Evolutionary conservation across 106 monocot species (phyloP).

Genomic region (Dendrobium catenatum): DNA sequence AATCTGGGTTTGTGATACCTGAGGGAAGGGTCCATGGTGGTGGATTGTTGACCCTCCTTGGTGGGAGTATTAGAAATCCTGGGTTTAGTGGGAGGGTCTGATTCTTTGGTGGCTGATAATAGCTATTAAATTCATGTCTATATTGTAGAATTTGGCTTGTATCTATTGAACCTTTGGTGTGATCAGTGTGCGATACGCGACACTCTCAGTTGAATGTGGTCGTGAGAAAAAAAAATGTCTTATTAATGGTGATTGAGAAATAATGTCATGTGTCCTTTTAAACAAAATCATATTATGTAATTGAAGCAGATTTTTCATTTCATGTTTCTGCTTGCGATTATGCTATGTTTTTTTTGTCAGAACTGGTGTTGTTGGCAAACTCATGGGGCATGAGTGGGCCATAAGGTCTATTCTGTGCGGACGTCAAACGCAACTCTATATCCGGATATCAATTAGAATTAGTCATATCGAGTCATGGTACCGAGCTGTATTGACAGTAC

Average conservation of each 20-base stretch:
- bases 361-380: too few species aligned
- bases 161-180: conserved; percentile 6
- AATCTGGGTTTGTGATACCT: conserved; percentile 33
- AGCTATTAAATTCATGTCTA: background rate
- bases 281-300: too few species aligned
- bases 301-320: too few species aligned
- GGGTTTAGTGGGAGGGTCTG: conserved; percentile 21
- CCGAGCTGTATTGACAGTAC: too few species aligned
- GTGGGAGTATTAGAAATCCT: conserved; percentile 51
- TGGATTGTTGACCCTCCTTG: conserved; percentile 73
- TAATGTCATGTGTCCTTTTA: background rate
- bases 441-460: too few species aligned
- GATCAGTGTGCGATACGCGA: background rate
- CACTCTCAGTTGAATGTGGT: background rate
- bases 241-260: background rate
- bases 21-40: conserved; percentile 96
- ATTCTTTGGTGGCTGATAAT: conserved; percentile 9
- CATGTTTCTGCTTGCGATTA: too few species aligned
- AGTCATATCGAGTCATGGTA: too few species aligned
- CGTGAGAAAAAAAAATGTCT: background rate
- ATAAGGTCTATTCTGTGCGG: too few species aligned
- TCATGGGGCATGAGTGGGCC: too few species aligned
- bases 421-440: too few species aligned
- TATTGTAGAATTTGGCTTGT: background rate
- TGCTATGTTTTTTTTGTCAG: too few species aligned